Percentiles rank a stretch among this genome's conserved stretches.
Conservation (phyloP, 257 asterid species). For the Rehmannia glutinosa region DNA sequence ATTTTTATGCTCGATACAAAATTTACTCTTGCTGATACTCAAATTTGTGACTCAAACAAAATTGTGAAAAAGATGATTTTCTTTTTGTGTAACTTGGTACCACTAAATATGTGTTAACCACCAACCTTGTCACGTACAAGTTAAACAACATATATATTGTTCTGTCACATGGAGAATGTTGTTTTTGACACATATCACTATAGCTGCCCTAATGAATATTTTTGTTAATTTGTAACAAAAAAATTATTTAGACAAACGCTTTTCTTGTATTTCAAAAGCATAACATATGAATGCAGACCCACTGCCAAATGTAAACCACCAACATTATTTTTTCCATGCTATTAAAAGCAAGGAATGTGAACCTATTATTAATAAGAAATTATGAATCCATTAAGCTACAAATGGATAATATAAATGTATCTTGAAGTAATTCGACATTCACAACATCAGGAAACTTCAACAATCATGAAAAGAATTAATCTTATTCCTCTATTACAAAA, state of each 20-base stretch:
- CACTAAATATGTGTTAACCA: background rate
- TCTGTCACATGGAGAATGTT: background rate
- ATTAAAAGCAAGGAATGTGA: no score
- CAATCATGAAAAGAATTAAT: background rate
- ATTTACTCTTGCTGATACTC: background rate
- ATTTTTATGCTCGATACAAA: no score
- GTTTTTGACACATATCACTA: background rate
- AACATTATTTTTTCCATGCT: no score
- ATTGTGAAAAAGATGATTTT: background rate
- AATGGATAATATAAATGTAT: no score
- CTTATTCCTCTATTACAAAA: background rate
- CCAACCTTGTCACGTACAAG: background rate
- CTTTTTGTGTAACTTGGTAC: background rate
- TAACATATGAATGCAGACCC: no score
- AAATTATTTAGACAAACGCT: no score
- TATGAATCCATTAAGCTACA: no score
- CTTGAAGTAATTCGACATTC: background rate
- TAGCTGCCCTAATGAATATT: no score
- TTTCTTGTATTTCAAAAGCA: no score
- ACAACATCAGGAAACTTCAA: constrained; percentile 3
- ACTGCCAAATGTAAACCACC: no score
- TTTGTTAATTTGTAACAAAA: no score
- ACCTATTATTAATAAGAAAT: no score
- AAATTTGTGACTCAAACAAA: background rate
- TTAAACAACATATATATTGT: background rate